These are phyloP conservation scores for Allantophomopsis lycopodina DNA, from an alignment of 2,329 filamentous ascomycete species.

Conservation along the genomic window DNA sequence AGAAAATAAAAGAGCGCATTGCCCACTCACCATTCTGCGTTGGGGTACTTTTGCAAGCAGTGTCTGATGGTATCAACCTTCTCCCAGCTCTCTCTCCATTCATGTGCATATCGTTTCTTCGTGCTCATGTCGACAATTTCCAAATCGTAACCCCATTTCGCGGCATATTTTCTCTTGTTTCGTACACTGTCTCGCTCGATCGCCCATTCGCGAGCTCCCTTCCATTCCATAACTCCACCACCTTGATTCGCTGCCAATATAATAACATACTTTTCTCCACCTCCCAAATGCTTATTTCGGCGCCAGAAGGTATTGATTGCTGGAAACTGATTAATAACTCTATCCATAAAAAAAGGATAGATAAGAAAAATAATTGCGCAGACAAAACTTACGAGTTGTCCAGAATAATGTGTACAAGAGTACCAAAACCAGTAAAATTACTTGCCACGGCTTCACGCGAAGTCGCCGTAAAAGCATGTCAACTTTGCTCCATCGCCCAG, in stretches of 20 bases:
- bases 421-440: constrained; percentile 45
- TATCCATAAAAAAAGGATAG: no score
- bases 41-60: constrained; percentile 81
- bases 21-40: constrained; percentile 79
- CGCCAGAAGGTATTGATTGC: constrained; percentile 45
- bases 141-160: constrained; percentile 84
- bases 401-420: constrained; percentile 54
- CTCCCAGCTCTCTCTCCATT: constrained; percentile 99
- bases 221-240: constrained; percentile 98
- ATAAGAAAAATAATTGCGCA: not conserved
- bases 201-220: constrained; percentile 92
- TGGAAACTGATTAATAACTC: constrained; percentile 7
- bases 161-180: constrained; percentile 85
- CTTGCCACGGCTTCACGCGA: constrained; percentile 45
- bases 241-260: constrained; percentile 89
- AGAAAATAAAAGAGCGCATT: no score
- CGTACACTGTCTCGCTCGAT: constrained; percentile 91
- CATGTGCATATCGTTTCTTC: constrained; percentile 95
- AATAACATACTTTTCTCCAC: constrained; percentile 83
- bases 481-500: constrained; percentile 38
- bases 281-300: constrained; percentile 59
- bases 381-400: constrained; percentile 50
- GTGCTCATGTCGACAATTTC: constrained; percentile 98
- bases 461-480: constrained; percentile 32
- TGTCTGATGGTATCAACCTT: constrained; percentile 91